phyloP scores from a whole-genome alignment of 2,329 filamentous ascomycete species.

The Aspergillus udagawae region DNA sequence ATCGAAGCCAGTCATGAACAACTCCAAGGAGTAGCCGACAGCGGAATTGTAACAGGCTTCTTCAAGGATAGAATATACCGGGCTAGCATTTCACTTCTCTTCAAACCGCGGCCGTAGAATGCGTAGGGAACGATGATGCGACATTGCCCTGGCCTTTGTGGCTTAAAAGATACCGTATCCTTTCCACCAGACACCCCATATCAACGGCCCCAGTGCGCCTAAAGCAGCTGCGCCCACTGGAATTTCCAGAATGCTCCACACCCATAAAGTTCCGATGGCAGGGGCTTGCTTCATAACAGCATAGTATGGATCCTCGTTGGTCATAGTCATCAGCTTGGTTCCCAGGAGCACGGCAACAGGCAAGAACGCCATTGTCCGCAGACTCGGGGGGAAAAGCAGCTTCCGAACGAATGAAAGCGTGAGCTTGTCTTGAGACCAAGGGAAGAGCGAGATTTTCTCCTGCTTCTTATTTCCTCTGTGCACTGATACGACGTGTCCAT shows the following conservation, averaged over 20 bases:
- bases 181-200: constrained; percentile 52
- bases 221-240: constrained; percentile 62
- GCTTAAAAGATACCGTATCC: constrained; percentile 44
- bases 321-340: constrained; percentile 75
- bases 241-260: constrained; percentile 89
- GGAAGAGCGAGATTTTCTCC: constrained; percentile 21
- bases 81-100: not conserved
- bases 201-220: constrained; percentile 49
- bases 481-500: constrained; percentile 41
- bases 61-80: not conserved
- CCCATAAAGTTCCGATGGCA: constrained; percentile 83
- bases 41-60: not conserved
- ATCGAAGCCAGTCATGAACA: not conserved
- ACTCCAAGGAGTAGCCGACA: not conserved
- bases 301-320: constrained; percentile 76
- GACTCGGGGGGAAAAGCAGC: constrained; percentile 30
- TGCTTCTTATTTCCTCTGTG: constrained; percentile 4
- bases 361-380: constrained; percentile 32
- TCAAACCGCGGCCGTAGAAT: not conserved
- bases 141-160: not conserved
- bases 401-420: constrained; percentile 24
- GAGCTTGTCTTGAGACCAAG: constrained; percentile 22
- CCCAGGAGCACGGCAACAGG: constrained; percentile 47
- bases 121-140: not conserved
- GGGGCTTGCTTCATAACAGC: constrained; percentile 89